A percentile compares a stretch with the other conserved stretches of the same genome.
Conservation (phyloP, 257 asterid genomes). For the Przewalskia tangutica region DNA sequence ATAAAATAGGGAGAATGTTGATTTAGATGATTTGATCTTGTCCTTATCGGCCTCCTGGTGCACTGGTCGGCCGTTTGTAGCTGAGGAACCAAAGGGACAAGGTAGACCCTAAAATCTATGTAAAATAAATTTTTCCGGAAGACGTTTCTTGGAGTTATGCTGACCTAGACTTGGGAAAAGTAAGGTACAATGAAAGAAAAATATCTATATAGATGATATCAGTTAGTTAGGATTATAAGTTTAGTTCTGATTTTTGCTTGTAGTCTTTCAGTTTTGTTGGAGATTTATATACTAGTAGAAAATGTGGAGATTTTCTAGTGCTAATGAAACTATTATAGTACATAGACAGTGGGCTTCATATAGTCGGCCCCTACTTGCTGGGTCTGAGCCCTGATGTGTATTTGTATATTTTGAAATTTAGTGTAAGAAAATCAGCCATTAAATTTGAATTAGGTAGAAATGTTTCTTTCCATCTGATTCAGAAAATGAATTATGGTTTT, state of each 20-base stretch:
- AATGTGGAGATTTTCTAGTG: neutral
- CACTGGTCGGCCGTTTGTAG: neutral
- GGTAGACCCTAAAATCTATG: neutral
- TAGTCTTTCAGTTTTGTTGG: neutral
- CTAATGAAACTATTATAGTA: neutral
- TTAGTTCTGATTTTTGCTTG: neutral
- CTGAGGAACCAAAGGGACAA: neutral
- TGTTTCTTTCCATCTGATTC: neutral
- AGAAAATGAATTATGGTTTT: neutral
- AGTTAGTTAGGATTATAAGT: neutral
- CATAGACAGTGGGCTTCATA: neutral
- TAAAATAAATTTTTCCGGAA: neutral
- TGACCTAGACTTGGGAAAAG: neutral
- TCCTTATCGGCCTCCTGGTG: neutral
- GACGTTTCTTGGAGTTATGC: neutral
- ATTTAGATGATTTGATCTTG: neutral
- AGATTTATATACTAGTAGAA: neutral
- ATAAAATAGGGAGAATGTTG: neutral
- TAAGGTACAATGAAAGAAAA: neutral
- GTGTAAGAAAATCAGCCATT: neutral
- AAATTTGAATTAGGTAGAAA: neutral
- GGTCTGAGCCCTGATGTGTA: neutral
- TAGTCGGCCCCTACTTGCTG: neutral
- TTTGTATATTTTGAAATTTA: neutral
- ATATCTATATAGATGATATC: neutral